Base-by-base conservation (phyloP, 306 rosid species). In the Malus asiatica region DNA sequence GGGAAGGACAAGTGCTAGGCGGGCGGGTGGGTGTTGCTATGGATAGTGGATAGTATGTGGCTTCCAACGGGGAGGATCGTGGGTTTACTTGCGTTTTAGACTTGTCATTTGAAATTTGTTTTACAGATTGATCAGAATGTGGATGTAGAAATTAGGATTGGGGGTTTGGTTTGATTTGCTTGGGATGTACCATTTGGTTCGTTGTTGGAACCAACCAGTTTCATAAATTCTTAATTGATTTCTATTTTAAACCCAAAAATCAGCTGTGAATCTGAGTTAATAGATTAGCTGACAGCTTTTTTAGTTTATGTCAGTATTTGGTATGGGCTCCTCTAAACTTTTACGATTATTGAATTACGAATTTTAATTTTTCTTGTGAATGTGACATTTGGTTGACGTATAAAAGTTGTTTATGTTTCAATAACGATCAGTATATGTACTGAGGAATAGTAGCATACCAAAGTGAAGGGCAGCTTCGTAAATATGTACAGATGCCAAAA, bases 1-100 rank as follows among this genome's bases (percentile, higher is more conserved):
- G 79, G 79, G 72, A 73, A 53, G 81, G 91, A 80, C 75, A 71
- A 78, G 77, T 76, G 81, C 46, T 82, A 13, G 57, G 40, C 19
- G 40, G 68, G 22, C 19, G 2, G 57, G 67, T 38, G 19, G 40
- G 40, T 35, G 40, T 15, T 5, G 53, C 18, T n/a, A 15, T 44
- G 38, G 38, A 5, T 48, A 0, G 55, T 44, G 38, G 38, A 5
- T 48, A 0, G 55, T 1, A 15, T 30, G 57, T 72, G 76, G 76
- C 38, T 57, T 55, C 76, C 48, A 5, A 16, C 8, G 3, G 23
- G 42, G 32, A 63, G 44, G 6, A 20, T 15, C 11, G 23, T 63
- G 44, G 68, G 68, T 64, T 16, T 8, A 32, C 40, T 29, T 18
- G 35, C 32, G 44, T 64, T 63, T 63, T 30, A 19, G 11, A 5